Evolutionary conservation across 1,284 basidiomycete genomes (phyloP).

Genomic region (Calocybe gambosa): DNA sequence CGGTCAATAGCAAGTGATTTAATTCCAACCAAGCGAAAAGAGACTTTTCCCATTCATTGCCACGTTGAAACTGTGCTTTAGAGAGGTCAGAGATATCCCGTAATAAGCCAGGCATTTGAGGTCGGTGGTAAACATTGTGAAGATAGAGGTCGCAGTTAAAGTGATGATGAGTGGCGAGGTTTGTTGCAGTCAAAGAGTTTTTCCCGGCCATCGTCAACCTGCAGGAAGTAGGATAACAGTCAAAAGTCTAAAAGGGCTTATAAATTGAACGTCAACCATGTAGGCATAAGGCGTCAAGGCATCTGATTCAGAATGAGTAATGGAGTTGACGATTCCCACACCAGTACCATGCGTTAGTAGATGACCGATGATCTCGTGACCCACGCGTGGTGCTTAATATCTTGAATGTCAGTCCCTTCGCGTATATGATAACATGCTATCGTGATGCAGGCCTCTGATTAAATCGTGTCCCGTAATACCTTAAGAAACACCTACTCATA

Average conservation of each 20-base stretch:
- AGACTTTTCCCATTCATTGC: constrained; percentile 43
- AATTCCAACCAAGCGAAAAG: constrained; percentile 42
- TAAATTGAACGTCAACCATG: background rate
- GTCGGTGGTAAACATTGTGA: constrained; percentile 32
- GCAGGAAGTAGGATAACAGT: background rate
- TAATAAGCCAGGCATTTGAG: constrained; percentile 14
- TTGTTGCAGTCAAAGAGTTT: constrained; percentile 37
- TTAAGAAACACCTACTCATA: no score
- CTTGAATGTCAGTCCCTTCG: no score
- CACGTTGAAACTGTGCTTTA: constrained; percentile 37
- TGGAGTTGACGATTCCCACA: no score
- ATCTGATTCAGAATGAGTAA: constrained; percentile 2
- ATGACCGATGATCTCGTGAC: no score
- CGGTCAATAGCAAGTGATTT: constrained; percentile 33
- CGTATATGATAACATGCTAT: no score
- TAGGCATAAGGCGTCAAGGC: background rate
- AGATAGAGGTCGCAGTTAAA: constrained; percentile 42
- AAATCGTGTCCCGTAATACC: no score
- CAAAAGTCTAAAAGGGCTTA: background rate
- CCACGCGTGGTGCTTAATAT: no score
- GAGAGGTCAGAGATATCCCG: constrained; percentile 7
- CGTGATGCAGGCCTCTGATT: no score
- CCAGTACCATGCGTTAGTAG: no score
- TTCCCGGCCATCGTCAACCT: constrained; percentile 17
- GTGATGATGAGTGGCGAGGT: constrained; percentile 39